A percentile compares a stretch with the other conserved stretches of the same genome.
Evolutionary conservation across 2,329 filamentous ascomycete species (phyloP).

Genomic region (Aspergillus transmontanensis): DNA sequence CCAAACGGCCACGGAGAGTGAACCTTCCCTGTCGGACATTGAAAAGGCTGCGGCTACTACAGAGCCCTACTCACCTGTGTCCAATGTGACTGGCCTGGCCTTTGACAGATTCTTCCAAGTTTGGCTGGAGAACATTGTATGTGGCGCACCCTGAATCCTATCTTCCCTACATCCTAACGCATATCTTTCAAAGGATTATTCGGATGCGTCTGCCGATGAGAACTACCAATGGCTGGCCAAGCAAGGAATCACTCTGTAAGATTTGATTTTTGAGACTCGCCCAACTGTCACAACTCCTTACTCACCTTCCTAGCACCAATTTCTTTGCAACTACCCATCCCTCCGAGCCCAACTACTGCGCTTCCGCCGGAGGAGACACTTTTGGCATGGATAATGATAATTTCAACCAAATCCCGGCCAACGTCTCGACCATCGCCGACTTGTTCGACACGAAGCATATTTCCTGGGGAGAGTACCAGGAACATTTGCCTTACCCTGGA

Average conservation of each 20-base stretch:
- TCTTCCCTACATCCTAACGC: slow-evolving; percentile 37
- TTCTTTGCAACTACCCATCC: slow-evolving; percentile 70
- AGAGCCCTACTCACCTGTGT: slow-evolving; percentile 63
- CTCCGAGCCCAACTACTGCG: slow-evolving; percentile 75
- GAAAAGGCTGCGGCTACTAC: slow-evolving; percentile 55
- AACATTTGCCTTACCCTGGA: slow-evolving; percentile 75
- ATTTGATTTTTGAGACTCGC: background rate
- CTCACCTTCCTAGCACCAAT: slow-evolving; percentile 40
- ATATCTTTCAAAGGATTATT: slow-evolving; percentile 55
- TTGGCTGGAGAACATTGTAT: slow-evolving; percentile 74
- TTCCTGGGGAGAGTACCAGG: slow-evolving; percentile 73
- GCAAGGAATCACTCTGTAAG: slow-evolving; percentile 60
- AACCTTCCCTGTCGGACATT: slow-evolving; percentile 33
- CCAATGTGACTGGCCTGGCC: slow-evolving; percentile 67
- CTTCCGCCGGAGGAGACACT: slow-evolving; percentile 68
- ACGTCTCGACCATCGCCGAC: slow-evolving; percentile 69
- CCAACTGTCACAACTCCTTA: background rate
- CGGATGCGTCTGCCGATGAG: slow-evolving; percentile 63
- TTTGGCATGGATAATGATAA: slow-evolving; percentile 72
- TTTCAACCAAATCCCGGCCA: slow-evolving; percentile 60
- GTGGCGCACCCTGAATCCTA: slow-evolving; percentile 38
- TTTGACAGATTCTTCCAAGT: slow-evolving; percentile 74
- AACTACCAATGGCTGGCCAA: slow-evolving; percentile 34
- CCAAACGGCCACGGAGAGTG: slow-evolving; percentile 28
- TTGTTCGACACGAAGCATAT: slow-evolving; percentile 67